These are phyloP conservation scores for Colletotrichum higginsianum DNA, from an alignment of 2,329 filamentous ascomycete genomes.

Conservation along the genomic window DNA sequence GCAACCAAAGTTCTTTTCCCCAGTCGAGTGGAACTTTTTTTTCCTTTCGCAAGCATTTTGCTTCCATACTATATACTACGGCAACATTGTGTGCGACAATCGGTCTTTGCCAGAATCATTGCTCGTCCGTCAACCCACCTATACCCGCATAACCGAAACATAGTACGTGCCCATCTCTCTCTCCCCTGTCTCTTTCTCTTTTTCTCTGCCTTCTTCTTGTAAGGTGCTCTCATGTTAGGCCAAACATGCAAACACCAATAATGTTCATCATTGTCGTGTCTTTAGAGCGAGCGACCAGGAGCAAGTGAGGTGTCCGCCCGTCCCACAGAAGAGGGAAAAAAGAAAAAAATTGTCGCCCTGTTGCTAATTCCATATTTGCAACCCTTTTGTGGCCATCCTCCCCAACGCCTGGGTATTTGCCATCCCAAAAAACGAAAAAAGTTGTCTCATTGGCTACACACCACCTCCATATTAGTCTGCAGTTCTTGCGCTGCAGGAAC, in stretches of 20 bases:
- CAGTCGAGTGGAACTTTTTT: background rate
- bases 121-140: too few relatives aligned
- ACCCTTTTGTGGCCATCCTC: constrained; percentile 13
- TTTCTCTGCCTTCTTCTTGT: background rate
- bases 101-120: background rate
- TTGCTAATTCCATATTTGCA: constrained; percentile 25
- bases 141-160: background rate
- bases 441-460: background rate
- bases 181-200: too few relatives aligned
- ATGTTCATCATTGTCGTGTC: background rate
- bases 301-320: background rate
- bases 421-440: constrained; percentile 33
- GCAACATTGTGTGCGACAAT: background rate
- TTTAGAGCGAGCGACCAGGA: background rate
- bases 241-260: background rate
- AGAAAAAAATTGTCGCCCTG: background rate
- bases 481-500: background rate
- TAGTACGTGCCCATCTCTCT: background rate
- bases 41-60: too few relatives aligned
- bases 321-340: background rate
- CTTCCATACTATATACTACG: background rate
- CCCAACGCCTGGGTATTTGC: constrained; percentile 42
- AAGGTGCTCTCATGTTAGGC: background rate
- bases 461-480: background rate
- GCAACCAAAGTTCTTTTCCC: background rate